These are phyloP conservation scores for Sindora glabra DNA, from an alignment of 306 rosid species.

Conservation along the genomic window DNA sequence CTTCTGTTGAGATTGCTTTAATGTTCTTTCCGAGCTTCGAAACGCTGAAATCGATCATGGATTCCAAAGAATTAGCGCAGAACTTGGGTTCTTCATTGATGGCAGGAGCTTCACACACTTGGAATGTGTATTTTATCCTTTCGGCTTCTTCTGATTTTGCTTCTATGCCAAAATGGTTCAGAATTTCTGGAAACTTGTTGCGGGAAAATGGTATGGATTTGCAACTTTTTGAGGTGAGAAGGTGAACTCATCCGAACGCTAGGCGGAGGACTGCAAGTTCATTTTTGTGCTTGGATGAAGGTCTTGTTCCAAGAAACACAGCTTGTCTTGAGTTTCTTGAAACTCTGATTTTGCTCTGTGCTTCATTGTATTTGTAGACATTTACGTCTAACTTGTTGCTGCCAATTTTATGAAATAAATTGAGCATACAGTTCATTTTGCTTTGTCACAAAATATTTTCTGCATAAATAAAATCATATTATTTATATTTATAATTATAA, in stretches of 20 bases:
- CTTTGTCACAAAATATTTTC: too few relatives aligned
- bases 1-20: background rate
- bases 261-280: background rate
- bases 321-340: too few relatives aligned
- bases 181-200: constrained; percentile 3
- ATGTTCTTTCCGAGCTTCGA: constrained; percentile 12
- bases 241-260: background rate
- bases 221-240: background rate
- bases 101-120: constrained; percentile 9
- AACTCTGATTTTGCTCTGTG: too few relatives aligned
- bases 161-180: background rate
- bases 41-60: constrained; percentile 8
- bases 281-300: background rate
- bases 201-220: background rate
- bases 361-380: too few relatives aligned
- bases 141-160: constrained; percentile 2
- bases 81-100: background rate
- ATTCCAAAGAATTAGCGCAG: constrained; percentile 21
- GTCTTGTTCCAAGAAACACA: background rate
- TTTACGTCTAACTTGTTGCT: too few relatives aligned
- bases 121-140: background rate
- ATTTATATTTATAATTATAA: too few relatives aligned
- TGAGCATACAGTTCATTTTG: too few relatives aligned
- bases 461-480: too few relatives aligned
- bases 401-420: too few relatives aligned